Evolutionary conservation across 2,329 filamentous ascomycete genomes (phyloP).

Genomic region (Parafenestella ontariensis): DNA sequence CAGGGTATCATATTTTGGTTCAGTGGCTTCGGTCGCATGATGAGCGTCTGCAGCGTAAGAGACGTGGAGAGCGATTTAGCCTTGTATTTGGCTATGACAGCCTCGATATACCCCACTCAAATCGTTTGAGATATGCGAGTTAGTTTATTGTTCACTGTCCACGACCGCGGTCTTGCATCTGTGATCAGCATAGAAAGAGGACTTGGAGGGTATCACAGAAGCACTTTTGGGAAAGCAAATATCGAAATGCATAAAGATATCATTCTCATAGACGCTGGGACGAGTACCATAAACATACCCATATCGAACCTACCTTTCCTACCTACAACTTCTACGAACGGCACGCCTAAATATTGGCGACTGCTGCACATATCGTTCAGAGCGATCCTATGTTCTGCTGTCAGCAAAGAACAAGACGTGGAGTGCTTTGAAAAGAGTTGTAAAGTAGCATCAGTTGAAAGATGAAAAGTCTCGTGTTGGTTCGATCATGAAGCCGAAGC

Average conservation of each 20-base stretch:
- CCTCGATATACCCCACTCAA: slow-evolving; percentile 22
- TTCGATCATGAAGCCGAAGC: slow-evolving; percentile 43
- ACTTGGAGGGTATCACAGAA: not conserved
- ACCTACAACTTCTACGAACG: too few species aligned
- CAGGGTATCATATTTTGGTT: not conserved
- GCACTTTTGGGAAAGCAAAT: not conserved
- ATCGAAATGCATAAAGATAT: too few species aligned
- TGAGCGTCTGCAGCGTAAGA: not conserved
- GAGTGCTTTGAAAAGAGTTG: not conserved
- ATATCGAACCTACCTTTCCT: not conserved
- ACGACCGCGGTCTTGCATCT: not conserved
- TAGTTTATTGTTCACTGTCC: not conserved
- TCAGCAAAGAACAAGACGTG: slow-evolving; percentile 9
- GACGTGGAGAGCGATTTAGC: not conserved
- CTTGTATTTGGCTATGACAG: slow-evolving; percentile 11
- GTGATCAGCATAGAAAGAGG: not conserved
- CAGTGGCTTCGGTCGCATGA: not conserved
- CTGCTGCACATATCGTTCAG: not conserved
- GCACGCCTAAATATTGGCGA: too few species aligned
- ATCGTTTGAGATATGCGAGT: not conserved
- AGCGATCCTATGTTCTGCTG: not conserved
- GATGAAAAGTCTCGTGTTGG: slow-evolving; percentile 49
- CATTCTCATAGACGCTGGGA: too few species aligned
- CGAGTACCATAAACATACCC: too few species aligned
- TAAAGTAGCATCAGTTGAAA: slow-evolving; percentile 44